Percentiles rank a stretch among this genome's conserved stretches.
phyloP scores from a whole-genome alignment of 257 asterid genomes.

The Marsdenia floribunda region DNA sequence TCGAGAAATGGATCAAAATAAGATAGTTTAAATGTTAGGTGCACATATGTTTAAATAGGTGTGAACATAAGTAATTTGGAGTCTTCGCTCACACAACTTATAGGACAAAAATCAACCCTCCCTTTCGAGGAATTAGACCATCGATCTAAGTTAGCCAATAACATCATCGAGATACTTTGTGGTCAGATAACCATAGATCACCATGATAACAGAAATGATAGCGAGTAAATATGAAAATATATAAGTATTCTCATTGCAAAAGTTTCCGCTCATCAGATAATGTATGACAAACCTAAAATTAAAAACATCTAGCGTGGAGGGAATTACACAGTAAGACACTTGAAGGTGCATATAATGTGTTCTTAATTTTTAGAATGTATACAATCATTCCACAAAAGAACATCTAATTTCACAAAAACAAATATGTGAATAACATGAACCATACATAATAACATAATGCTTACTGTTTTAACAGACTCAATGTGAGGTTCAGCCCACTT shows the following conservation, averaged over 20 bases:
- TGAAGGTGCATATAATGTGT: neutral
- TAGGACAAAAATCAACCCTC: neutral
- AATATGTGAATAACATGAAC: neutral
- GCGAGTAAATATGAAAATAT: neutral
- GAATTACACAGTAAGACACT: neutral
- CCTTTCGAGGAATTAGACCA: neutral
- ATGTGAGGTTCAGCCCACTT: slow-evolving; percentile 88
- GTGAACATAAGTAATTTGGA: neutral
- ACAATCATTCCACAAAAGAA: neutral
- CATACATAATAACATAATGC: slow-evolving; percentile 18
- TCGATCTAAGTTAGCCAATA: neutral
- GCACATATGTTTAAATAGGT: neutral
- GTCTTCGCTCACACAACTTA: neutral
- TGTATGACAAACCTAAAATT: neutral
- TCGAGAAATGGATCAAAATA: neutral
- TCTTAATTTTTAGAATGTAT: neutral
- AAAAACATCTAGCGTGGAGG: neutral
- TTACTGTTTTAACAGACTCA: slow-evolving; percentile 68
- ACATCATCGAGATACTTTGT: neutral
- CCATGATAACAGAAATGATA: neutral
- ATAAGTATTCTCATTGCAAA: neutral
- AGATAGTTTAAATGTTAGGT: neutral
- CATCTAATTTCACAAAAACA: neutral
- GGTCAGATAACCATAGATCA: neutral
- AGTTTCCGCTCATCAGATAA: neutral